These are phyloP conservation scores for Hymenotorrendiella dingleyae DNA, from an alignment of 2,329 filamentous ascomycete species.

Conservation along the genomic window DNA sequence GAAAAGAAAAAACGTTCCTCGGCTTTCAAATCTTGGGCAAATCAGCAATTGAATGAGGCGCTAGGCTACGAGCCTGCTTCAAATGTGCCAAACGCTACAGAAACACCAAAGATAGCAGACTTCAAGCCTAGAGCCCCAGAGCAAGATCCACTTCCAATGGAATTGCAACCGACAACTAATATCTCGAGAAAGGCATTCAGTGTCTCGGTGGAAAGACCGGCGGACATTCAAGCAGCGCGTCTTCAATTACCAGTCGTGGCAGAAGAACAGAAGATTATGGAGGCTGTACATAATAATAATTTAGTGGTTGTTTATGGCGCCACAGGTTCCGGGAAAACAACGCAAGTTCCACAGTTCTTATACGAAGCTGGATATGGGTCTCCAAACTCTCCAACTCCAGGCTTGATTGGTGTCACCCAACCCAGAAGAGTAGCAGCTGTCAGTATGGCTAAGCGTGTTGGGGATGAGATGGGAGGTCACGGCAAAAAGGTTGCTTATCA, in stretches of 20 bases:
- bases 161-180: constrained; percentile 55
- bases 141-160: constrained; percentile 62
- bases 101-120: constrained; percentile 48
- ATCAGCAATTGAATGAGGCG: constrained; percentile 76
- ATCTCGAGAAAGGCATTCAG: constrained; percentile 67
- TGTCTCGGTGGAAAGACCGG: constrained; percentile 62
- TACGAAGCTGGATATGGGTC: constrained; percentile 91
- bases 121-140: constrained; percentile 65
- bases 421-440: constrained; percentile 91
- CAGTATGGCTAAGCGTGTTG: constrained; percentile 91
- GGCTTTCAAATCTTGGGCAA: constrained; percentile 93
- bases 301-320: constrained; percentile 89
- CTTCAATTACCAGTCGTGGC: constrained; percentile 82
- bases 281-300: constrained; percentile 87
- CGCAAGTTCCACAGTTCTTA: constrained; percentile 92
- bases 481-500: constrained; percentile 81
- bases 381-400: constrained; percentile 69
- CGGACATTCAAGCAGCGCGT: constrained; percentile 72
- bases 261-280: constrained; percentile 97
- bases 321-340: constrained; percentile 96
- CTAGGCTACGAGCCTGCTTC: constrained; percentile 56
- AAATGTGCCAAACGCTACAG: constrained; percentile 29
- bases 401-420: constrained; percentile 93
- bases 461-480: constrained; percentile 73
- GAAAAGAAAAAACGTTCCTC: constrained; percentile 40